Conservation (phyloP, 176 grass and related monocot species). For the Carex myosuroides region DNA sequence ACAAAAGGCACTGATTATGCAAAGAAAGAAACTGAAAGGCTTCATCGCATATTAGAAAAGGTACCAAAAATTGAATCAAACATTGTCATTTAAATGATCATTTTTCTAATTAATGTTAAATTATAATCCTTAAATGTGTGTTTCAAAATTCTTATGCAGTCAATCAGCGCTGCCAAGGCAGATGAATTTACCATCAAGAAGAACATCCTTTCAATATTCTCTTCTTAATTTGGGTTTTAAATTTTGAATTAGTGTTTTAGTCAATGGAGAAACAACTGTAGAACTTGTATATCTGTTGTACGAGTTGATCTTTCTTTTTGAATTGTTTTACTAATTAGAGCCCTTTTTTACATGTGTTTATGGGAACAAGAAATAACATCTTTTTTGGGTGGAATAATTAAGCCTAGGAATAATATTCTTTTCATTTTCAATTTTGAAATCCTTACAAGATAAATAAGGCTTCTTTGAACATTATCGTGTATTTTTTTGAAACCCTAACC, state of each 20-base stretch:
- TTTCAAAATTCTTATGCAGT: conserved; percentile 33
- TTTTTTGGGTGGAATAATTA: conserved; percentile 15
- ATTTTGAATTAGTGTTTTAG: conserved; percentile 15
- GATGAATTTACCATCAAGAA: conserved; percentile 95
- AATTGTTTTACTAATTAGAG: conserved; percentile 4
- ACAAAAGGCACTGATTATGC: conserved; percentile 67
- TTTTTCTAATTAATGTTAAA: not conserved
- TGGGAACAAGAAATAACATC: not conserved
- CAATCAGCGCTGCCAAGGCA: conserved; percentile 71
- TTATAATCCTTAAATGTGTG: not conserved
- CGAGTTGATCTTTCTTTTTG: not conserved
- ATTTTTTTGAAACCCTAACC: not conserved
- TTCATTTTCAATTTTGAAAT: not conserved
- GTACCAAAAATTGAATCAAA: conserved; percentile 17
- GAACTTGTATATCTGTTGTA: conserved; percentile 17
- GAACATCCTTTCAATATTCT: conserved; percentile 77
- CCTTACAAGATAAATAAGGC: not conserved
- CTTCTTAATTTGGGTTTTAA: conserved; percentile 39
- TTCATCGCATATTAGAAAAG: conserved; percentile 84
- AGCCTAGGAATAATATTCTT: not conserved
- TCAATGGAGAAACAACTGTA: not conserved
- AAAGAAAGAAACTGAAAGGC: conserved; percentile 80
- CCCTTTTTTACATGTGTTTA: not conserved
- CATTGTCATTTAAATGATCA: not conserved
- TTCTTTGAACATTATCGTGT: not conserved